Percentiles rank a stretch among this genome's conserved stretches.
Evolutionary conservation across 2,329 filamentous ascomycete genomes (phyloP).

Genomic region (Harringtonia aguacate): DNA sequence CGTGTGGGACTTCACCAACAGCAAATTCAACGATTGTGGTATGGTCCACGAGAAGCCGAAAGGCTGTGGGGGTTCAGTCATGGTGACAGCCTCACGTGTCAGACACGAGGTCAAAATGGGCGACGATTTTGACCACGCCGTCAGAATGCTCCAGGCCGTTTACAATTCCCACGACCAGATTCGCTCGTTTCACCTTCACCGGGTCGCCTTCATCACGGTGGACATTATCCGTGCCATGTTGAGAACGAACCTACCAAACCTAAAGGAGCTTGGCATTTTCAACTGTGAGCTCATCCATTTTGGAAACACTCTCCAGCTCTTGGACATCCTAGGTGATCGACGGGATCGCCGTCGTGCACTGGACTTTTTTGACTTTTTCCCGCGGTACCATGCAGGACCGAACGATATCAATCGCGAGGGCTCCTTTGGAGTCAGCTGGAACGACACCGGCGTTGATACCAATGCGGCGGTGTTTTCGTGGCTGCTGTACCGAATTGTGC

Average conservation of each 20-base stretch:
- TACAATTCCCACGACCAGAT: neutral
- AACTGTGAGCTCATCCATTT: slow-evolving; percentile 7
- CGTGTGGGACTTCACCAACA: slow-evolving; percentile 1
- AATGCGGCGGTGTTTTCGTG: neutral
- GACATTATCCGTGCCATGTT: neutral
- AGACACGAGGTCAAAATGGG: neutral
- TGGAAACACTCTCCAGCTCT: neutral
- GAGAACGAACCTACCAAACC: neutral
- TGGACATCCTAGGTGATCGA: neutral
- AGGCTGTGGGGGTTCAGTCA: neutral
- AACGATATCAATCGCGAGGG: slow-evolving; percentile 3
- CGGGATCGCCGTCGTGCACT: neutral
- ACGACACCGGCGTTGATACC: slow-evolving; percentile 4
- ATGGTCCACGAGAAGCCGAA: neutral
- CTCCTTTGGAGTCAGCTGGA: slow-evolving; percentile 7
- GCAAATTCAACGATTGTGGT: neutral
- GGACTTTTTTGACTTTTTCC: slow-evolving; percentile 7
- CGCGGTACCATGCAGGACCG: slow-evolving; percentile 7
- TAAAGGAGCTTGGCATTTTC: slow-evolving; percentile 1
- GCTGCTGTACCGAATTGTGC: neutral
- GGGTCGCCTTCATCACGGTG: slow-evolving; percentile 3
- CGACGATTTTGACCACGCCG: neutral
- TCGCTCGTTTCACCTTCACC: slow-evolving; percentile 3
- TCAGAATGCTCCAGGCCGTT: neutral
- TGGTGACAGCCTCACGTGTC: neutral